These are phyloP conservation scores for Isatis lusitanica DNA, from an alignment of 441 rosid species.

Conservation along the genomic window DNA sequence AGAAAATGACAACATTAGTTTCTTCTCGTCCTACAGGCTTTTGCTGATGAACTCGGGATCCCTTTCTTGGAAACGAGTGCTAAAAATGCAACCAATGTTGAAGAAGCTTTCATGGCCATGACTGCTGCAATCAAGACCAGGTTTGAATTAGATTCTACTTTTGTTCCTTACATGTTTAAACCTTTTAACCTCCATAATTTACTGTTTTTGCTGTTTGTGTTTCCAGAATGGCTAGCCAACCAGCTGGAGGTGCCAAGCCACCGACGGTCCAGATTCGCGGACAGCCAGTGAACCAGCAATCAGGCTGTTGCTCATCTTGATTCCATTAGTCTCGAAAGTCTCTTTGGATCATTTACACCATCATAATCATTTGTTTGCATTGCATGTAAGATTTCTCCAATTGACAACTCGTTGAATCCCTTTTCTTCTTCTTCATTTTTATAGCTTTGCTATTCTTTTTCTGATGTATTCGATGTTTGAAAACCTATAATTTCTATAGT, in stretches of 20 bases:
- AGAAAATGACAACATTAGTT: not conserved
- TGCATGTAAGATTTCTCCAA: conserved; percentile 23
- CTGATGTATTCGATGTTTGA: conserved; percentile 14
- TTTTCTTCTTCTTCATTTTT: not conserved
- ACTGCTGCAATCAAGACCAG: conserved; percentile 64
- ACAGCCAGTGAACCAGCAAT: conserved; percentile 84
- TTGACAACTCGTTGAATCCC: conserved; percentile 18
- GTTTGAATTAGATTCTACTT: conserved; percentile 24
- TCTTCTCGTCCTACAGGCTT: conserved; percentile 42
- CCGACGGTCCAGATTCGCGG: conserved; percentile 90
- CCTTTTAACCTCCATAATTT: not conserved
- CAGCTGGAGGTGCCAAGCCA: conserved; percentile 77
- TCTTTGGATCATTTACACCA: conserved; percentile 6
- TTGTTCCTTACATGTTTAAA: not conserved
- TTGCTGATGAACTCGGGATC: conserved; percentile 72
- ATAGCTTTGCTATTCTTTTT: conserved; percentile 28
- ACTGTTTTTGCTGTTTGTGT: not conserved
- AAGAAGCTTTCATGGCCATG: conserved; percentile 79
- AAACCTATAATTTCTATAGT: not conserved
- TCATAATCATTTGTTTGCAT: conserved; percentile 32
- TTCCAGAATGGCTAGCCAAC: conserved; percentile 90
- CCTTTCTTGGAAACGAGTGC: conserved; percentile 80
- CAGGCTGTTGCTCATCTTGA: conserved; percentile 90
- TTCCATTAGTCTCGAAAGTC: not conserved
- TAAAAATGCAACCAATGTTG: conserved; percentile 63